phyloP scores from a whole-genome alignment of 768 basidiomycete species.

The Harrya chromipes region DNA sequence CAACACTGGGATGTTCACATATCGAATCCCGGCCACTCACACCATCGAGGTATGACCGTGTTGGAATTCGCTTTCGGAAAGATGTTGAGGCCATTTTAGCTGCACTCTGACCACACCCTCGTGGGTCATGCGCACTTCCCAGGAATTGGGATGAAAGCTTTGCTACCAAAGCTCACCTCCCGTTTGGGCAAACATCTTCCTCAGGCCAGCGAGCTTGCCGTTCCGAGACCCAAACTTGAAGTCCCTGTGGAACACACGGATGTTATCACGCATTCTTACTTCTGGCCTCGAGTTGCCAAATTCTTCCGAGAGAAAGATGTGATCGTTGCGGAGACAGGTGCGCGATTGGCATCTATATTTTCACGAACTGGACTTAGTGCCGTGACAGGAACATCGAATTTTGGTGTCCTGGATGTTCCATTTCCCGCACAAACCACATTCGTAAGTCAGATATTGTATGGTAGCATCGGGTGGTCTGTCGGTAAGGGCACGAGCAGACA shows the following conservation, averaged over 20 bases:
- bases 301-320: slow-evolving; percentile 76
- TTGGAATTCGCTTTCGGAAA: not conserved
- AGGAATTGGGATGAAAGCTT: slow-evolving; percentile 69
- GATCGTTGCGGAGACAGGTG: slow-evolving; percentile 85
- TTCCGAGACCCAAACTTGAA: slow-evolving; percentile 40
- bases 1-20: slow-evolving; percentile 87
- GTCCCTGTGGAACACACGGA: slow-evolving; percentile 51
- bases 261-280: slow-evolving; percentile 70
- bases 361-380: not conserved
- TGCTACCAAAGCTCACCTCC: slow-evolving; percentile 69
- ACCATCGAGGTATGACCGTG: slow-evolving; percentile 56
- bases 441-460: slow-evolving; percentile 82
- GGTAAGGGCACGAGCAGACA: slow-evolving; percentile 39
- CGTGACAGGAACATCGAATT: slow-evolving; percentile 64
- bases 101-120: slow-evolving; percentile 74
- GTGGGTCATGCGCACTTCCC: slow-evolving; percentile 63
- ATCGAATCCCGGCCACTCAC: slow-evolving; percentile 54
- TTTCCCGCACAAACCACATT: slow-evolving; percentile 66
- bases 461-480: slow-evolving; percentile 88
- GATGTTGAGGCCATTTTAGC: slow-evolving; percentile 35
- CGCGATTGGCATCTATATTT: not conserved
- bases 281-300: slow-evolving; percentile 76
- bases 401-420: slow-evolving; percentile 80
- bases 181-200: slow-evolving; percentile 44
- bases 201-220: slow-evolving; percentile 40